Percentiles rank a stretch among this genome's conserved stretches.
Evolutionary conservation across 805 yeast genomes (phyloP).

Genomic region (Wickerhamiella bombiphila): DNA sequence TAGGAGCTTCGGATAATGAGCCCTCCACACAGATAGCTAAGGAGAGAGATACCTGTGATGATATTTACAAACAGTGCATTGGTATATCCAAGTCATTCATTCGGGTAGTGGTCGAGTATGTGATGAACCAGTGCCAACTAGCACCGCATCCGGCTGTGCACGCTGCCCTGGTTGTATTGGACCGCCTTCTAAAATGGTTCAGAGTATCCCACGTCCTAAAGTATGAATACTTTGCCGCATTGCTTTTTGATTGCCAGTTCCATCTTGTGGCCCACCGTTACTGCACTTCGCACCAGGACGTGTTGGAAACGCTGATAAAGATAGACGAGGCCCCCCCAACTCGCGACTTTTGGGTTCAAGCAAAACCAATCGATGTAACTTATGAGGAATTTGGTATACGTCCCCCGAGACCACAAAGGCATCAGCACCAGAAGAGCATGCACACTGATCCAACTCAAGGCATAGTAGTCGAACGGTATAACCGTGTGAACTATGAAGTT

Average conservation of each 20-base stretch:
- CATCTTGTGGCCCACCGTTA: slow-evolving; percentile 27
- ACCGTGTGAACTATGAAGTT: slow-evolving; percentile 19
- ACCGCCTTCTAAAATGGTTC: slow-evolving; percentile 56
- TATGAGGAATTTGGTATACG: slow-evolving; percentile 1
- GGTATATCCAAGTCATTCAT: slow-evolving; percentile 49
- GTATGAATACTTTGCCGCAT: slow-evolving; percentile 53
- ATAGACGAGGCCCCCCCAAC: slow-evolving; percentile 1
- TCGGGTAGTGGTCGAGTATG: slow-evolving; percentile 45
- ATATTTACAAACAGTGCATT: slow-evolving; percentile 39
- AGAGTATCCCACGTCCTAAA: slow-evolving; percentile 64
- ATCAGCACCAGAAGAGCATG: not conserved
- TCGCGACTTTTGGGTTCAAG: slow-evolving; percentile 3
- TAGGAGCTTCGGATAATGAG: not conserved
- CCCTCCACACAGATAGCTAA: slow-evolving; percentile 2
- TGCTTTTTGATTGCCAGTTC: slow-evolving; percentile 61
- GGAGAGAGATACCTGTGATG: slow-evolving; percentile 41
- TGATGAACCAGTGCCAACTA: slow-evolving; percentile 21
- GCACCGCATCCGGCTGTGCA: slow-evolving; percentile 12
- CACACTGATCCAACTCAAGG: not conserved
- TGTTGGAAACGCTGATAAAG: slow-evolving; percentile 12
- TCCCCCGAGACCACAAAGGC: not conserved
- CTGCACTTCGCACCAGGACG: slow-evolving; percentile 16
- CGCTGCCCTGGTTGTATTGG: slow-evolving; percentile 10
- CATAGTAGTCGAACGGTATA: slow-evolving; percentile 10
- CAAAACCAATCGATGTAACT: slow-evolving; percentile 1